Base-by-base conservation (phyloP, 805 yeast genomes). In the Torulaspora indica region DNA sequence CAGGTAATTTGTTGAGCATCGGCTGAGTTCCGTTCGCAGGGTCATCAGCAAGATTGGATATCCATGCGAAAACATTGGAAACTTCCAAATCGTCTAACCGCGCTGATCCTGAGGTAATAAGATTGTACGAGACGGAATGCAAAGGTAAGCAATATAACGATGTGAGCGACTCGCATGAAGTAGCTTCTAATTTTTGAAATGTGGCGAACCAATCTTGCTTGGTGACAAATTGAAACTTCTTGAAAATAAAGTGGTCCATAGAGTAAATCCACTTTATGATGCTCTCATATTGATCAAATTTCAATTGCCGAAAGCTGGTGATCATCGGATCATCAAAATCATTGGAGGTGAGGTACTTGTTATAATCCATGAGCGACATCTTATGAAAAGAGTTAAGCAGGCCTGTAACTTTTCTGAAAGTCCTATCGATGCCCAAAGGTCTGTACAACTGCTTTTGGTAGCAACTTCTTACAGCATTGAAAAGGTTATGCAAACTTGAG, bases 201-300 rank as follows among this genome's bases (percentile, higher is more conserved):
- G 82, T 76, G 43, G 75, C 74, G 40, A 87, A 70, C 96, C 97
- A 91, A 54, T 90, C 95, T 47, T 76, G 77, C 9, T 79, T 63
- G 9, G 78, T 73, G 2, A 55, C 54, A 18, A 61, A 42, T 12
- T 49, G 69, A 58, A 82, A 80, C 25, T 82, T 70, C 3, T 76
- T 74, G 2, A 75, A 69, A 22, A 85, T 73, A 5, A 86, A 68
- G 13, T 71, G 68, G 63, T 90, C 91, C 46, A 90, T 63, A 36
- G 75, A 74, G 43, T 74, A 75, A 17, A 87, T 70, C 64, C 86
- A 83, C 38, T 70, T 67, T 47, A 82, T 81, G 46, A 88, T 74
- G 29, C 70, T 76, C 24, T 68, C 65, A 31, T 57, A 57, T 12
- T 55, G 42, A 17, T 54, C 45, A 24, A 45, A 51, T 4, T 37